These are phyloP conservation scores for Nasturtium officinale DNA, from an alignment of 345 rosid species.

Conservation along the genomic window DNA sequence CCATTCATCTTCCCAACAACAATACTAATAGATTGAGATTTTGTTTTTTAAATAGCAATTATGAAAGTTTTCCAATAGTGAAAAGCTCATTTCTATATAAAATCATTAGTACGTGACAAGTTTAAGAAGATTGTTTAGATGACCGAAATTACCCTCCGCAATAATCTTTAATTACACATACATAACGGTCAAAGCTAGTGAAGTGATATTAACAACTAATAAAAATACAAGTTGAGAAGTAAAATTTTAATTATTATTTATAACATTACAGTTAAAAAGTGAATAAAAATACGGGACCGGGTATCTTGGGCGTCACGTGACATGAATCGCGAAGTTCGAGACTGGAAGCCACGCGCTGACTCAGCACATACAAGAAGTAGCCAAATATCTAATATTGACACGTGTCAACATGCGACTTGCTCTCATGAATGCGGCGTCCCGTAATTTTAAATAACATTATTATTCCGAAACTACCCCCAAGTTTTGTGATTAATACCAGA, in stretches of 20 bases:
- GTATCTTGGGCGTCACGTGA: conserved; percentile 92
- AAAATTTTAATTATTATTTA: background rate
- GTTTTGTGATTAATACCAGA: background rate
- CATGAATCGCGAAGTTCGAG: conserved; percentile 49
- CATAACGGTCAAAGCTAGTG: conserved; percentile 37
- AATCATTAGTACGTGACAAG: conserved; percentile 24
- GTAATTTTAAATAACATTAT: background rate
- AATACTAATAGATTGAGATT: background rate
- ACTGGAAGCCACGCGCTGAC: conserved; percentile 45
- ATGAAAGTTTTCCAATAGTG: background rate
- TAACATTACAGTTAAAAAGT: background rate
- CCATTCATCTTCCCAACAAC: background rate
- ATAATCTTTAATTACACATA: conserved; percentile 26
- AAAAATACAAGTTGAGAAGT: background rate
- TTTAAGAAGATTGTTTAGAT: background rate
- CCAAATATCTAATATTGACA: conserved; percentile 16
- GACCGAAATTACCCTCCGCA: conserved; percentile 27
- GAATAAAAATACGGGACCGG: conserved; percentile 48
- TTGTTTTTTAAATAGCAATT: background rate
- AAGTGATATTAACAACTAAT: conserved; percentile 20
- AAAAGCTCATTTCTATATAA: background rate
- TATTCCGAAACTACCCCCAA: conserved; percentile 4
- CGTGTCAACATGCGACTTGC: conserved; percentile 47
- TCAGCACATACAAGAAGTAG: conserved; percentile 46
- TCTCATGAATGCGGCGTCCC: conserved; percentile 53